A percentile compares a stretch with the other conserved stretches of the same genome.
phyloP scores from a whole-genome alignment of 345 rosid genomes.

The Eucalyptus marginata region DNA sequence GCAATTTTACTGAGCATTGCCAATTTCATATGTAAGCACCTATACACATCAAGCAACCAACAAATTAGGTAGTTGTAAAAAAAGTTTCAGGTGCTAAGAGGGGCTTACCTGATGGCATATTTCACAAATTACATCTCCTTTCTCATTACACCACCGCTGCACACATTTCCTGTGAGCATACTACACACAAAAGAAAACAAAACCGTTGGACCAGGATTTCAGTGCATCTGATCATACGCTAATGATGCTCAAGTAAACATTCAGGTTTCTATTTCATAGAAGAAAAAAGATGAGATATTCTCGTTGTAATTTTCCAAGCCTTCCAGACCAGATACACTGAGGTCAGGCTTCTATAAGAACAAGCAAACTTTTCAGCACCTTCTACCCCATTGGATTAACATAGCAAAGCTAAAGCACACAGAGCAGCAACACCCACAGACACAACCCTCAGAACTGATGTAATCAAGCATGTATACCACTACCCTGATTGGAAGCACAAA shows the following conservation, averaged over 20 bases:
- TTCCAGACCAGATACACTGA: background rate
- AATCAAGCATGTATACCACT: background rate
- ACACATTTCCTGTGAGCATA: conserved; percentile 98
- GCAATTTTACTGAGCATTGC: background rate
- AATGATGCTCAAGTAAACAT: background rate
- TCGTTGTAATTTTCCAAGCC: background rate
- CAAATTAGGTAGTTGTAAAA: background rate
- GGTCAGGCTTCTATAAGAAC: background rate
- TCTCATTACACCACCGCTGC: conserved; percentile 96
- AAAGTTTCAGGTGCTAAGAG: background rate
- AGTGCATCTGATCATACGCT: background rate
- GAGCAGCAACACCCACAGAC: background rate
- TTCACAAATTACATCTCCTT: conserved; percentile 87
- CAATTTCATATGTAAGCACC: background rate
- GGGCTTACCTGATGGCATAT: conserved; percentile 80
- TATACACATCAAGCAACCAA: background rate
- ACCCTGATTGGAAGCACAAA: background rate
- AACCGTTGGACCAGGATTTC: background rate
- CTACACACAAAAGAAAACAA: conserved; percentile 11
- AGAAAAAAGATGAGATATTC: background rate
- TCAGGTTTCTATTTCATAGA: background rate
- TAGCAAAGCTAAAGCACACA: background rate
- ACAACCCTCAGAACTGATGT: background rate
- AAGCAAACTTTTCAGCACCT: background rate
- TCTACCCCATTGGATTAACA: background rate